A percentile compares a stretch with the other conserved stretches of the same genome.
Evolutionary conservation across 1,284 basidiomycete genomes (phyloP).

Genomic region (Cutaneotrichosporon spelunceum): DNA sequence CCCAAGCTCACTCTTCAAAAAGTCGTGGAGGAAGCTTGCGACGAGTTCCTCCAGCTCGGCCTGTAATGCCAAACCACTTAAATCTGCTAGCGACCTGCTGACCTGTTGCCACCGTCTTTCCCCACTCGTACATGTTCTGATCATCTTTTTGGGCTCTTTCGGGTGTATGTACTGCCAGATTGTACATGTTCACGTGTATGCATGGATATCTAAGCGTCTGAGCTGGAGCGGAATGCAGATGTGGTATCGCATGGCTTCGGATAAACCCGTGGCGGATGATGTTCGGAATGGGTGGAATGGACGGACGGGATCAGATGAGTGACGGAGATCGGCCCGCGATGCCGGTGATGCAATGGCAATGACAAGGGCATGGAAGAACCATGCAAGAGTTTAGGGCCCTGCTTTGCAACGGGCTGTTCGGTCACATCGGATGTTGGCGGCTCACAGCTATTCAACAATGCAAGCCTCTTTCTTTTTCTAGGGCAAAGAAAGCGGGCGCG

Average conservation of each 20-base stretch:
- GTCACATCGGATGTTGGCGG: background rate
- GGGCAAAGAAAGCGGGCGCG: background rate
- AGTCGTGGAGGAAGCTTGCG: constrained; percentile 30
- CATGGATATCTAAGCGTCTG: background rate
- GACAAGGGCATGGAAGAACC: background rate
- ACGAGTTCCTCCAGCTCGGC: background rate
- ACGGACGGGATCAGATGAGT: background rate
- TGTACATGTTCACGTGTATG: background rate
- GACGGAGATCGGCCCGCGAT: too few species aligned
- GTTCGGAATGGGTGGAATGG: background rate
- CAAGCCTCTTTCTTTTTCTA: background rate
- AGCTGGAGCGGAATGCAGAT: background rate
- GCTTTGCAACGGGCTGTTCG: background rate
- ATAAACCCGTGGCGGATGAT: background rate
- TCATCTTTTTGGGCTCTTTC: background rate
- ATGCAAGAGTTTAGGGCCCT: background rate
- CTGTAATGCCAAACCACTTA: background rate
- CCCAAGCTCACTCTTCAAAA: constrained; percentile 35
- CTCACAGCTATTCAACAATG: background rate
- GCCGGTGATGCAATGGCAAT: too few species aligned
- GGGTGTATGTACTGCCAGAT: background rate
- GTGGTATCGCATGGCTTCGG: background rate
- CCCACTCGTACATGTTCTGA: background rate
- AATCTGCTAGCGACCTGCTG: background rate
- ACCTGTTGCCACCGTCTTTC: background rate